Conservation (phyloP, 768 basidiomycete genomes). For the Paxillus ammoniavirescens region DNA sequence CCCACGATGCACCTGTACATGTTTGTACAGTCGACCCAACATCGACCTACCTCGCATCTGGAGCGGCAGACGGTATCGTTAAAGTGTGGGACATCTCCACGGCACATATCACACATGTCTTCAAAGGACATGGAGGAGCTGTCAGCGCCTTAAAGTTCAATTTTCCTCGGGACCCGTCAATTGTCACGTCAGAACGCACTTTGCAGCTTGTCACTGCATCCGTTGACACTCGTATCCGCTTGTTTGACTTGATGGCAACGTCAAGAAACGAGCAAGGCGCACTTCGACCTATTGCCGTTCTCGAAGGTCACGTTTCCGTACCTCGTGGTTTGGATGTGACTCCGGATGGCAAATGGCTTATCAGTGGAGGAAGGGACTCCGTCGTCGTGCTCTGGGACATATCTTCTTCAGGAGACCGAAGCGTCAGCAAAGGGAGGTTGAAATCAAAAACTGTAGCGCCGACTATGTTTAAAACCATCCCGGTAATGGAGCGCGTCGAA, state of each 20-base stretch:
- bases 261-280: slow-evolving; percentile 53
- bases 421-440: slow-evolving; percentile 32
- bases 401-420: slow-evolving; percentile 11
- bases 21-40: slow-evolving; percentile 83
- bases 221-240: slow-evolving; percentile 87
- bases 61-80: slow-evolving; percentile 93
- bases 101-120: slow-evolving; percentile 90
- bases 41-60: slow-evolving; percentile 89
- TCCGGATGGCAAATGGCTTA: slow-evolving; percentile 81
- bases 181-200: slow-evolving; percentile 42
- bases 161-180: slow-evolving; percentile 63
- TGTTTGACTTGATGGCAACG: slow-evolving; percentile 82
- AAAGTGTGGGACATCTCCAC: slow-evolving; percentile 93
- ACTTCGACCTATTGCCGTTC: slow-evolving; percentile 69
- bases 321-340: slow-evolving; percentile 88
- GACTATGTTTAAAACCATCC: slow-evolving; percentile 73
- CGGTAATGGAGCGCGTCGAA: slow-evolving; percentile 83
- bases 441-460: slow-evolving; percentile 53
- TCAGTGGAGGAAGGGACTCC: slow-evolving; percentile 91
- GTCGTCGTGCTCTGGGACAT: slow-evolving; percentile 95
- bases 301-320: slow-evolving; percentile 95
- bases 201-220: slow-evolving; percentile 90
- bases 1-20: slow-evolving; percentile 94
- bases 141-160: slow-evolving; percentile 89
- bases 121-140: slow-evolving; percentile 97